Evolutionary conservation across 2,329 filamentous ascomycete species (phyloP).

Genomic region (Verticillium nubilum): DNA sequence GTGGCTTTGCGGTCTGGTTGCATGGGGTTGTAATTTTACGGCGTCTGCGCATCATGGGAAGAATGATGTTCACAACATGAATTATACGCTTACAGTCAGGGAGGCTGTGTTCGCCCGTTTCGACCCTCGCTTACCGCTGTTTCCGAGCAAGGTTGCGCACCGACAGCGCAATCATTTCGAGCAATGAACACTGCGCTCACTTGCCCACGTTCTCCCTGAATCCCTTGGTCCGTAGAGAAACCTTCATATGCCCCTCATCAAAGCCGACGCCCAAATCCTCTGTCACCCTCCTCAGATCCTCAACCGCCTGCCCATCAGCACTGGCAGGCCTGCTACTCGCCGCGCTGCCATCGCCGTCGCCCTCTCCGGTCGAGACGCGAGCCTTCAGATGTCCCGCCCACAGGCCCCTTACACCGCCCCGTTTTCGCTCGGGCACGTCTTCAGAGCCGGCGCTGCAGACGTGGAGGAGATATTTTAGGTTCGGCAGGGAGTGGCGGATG

Average conservation of each 20-base stretch:
- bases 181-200: neutral
- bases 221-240: constrained; percentile 52
- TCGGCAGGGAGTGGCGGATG: constrained; percentile 85
- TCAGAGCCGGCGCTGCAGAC: constrained; percentile 75
- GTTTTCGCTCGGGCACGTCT: constrained; percentile 56
- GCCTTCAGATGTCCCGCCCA: constrained; percentile 43
- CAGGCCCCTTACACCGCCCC: constrained; percentile 54
- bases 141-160: neutral
- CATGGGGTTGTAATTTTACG: neutral
- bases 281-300: constrained; percentile 12
- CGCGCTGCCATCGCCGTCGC: constrained; percentile 33
- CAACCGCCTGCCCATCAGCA: constrained; percentile 4
- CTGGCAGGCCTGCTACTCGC: constrained; percentile 37
- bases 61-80: neutral
- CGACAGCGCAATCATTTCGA: neutral
- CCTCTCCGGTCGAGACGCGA: constrained; percentile 7
- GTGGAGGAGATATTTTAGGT: constrained; percentile 88
- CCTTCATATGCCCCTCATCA: constrained; percentile 35
- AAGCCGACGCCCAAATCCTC: constrained; percentile 33
- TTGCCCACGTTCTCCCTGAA: constrained; percentile 39
- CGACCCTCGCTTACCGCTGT: neutral
- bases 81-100: neutral
- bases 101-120: neutral
- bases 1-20: neutral
- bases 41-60: neutral